Conservation (phyloP, 345 rosid genomes). For the Punica granatum region DNA sequence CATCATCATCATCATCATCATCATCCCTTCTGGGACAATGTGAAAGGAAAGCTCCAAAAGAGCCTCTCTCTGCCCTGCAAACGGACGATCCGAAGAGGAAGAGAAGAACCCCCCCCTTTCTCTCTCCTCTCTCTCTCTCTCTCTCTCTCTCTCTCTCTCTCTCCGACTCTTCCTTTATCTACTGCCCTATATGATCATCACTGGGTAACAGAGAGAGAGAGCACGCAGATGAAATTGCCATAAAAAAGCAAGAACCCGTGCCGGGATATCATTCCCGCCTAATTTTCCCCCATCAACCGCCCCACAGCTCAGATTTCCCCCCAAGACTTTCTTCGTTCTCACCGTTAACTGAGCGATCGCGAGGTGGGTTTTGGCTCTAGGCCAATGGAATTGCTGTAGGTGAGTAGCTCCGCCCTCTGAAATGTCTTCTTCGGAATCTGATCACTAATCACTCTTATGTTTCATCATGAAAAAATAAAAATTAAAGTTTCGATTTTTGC, state of each 20-base stretch:
- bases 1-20: background rate
- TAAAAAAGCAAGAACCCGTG: background rate
- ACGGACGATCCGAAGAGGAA: conserved; percentile 37
- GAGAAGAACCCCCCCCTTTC: conserved; percentile 4
- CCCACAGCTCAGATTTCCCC: background rate
- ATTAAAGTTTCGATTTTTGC: background rate
- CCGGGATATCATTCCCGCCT: background rate
- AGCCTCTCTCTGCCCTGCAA: conserved; percentile 23
- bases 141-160: conserved; percentile 6
- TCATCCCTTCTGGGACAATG: background rate
- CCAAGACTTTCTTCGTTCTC: background rate
- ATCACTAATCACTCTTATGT: background rate
- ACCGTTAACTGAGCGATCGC: background rate
- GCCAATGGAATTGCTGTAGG: conserved; percentile 6
- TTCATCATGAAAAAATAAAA: too few species aligned
- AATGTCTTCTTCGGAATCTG: background rate
- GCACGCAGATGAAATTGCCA: background rate
- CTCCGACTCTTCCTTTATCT: background rate
- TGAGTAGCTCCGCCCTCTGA: background rate
- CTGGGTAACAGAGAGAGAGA: conserved; percentile 10
- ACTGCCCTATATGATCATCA: conserved; percentile 2
- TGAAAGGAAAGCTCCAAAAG: conserved; percentile 21
- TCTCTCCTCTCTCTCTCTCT: conserved; percentile 8
- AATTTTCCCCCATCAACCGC: conserved; percentile 1
- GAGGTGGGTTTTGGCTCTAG: conserved; percentile 2